Evolutionary conservation across 805 yeast genomes (phyloP).

Genomic region (Zygosaccharomyces pseudorouxii): DNA sequence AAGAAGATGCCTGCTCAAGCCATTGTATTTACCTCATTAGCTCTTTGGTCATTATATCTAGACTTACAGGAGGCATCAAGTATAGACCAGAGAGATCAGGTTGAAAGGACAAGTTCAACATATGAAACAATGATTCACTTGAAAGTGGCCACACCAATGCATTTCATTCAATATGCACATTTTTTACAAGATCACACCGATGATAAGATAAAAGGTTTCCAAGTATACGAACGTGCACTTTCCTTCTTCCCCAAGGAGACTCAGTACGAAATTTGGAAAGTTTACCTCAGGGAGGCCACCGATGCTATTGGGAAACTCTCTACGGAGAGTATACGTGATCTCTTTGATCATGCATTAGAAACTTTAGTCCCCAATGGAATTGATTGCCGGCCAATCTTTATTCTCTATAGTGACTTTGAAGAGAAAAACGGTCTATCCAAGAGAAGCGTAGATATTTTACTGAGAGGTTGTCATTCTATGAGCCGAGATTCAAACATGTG

Average conservation of each 20-base stretch:
- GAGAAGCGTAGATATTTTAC: slow-evolving; percentile 47
- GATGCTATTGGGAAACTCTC: slow-evolving; percentile 28
- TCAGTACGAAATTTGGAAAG: slow-evolving; percentile 66
- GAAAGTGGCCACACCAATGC: slow-evolving; percentile 64
- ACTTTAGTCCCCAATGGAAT: slow-evolving; percentile 43
- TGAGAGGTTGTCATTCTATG: slow-evolving; percentile 36
- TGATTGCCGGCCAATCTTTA: slow-evolving; percentile 43
- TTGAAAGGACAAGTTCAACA: slow-evolving; percentile 25
- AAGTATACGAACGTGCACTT: slow-evolving; percentile 67
- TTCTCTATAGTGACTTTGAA: slow-evolving; percentile 61
- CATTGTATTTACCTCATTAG: slow-evolving; percentile 53
- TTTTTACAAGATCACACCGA: slow-evolving; percentile 46
- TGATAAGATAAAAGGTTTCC: slow-evolving; percentile 44
- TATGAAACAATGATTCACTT: slow-evolving; percentile 54
- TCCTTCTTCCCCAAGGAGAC: slow-evolving; percentile 49
- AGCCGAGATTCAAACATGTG: slow-evolving; percentile 31
- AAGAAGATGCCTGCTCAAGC: slow-evolving; percentile 47
- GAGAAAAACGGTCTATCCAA: slow-evolving; percentile 47
- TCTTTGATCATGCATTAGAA: slow-evolving; percentile 64
- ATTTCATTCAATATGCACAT: slow-evolving; percentile 60
- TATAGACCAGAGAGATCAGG: slow-evolving; percentile 37
- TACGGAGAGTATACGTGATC: slow-evolving; percentile 58
- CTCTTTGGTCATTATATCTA: slow-evolving; percentile 69
- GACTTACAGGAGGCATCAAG: slow-evolving; percentile 61
- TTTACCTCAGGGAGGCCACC: slow-evolving; percentile 54